Evolutionary conservation across 805 yeast species (phyloP).

Genomic region (Middelhovenomyces tepae): DNA sequence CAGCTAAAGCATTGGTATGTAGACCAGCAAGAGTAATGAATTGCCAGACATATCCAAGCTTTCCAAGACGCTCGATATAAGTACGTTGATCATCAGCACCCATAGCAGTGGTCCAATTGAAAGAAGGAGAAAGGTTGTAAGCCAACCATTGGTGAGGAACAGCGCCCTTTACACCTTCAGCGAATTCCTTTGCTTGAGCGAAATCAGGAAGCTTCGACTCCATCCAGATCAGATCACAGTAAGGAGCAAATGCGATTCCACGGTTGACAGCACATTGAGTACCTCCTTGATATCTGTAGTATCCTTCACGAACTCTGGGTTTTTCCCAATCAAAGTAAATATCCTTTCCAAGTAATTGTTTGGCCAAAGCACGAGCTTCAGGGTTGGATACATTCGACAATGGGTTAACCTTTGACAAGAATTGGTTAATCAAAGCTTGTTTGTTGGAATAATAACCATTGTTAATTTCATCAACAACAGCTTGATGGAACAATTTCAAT

Average conservation of each 20-base stretch:
- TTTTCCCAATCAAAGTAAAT: conserved; percentile 90
- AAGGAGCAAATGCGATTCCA: conserved; percentile 91
- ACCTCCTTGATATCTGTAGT: conserved; percentile 93
- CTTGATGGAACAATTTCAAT: conserved; percentile 81
- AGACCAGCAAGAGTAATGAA: conserved; percentile 95
- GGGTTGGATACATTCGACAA: conserved; percentile 64
- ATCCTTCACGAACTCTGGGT: conserved; percentile 93
- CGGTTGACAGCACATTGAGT: conserved; percentile 96
- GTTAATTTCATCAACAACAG: conserved; percentile 75
- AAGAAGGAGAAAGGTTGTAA: conserved; percentile 92
- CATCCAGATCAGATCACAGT: conserved; percentile 96
- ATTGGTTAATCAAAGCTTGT: conserved; percentile 52
- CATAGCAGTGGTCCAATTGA: conserved; percentile 98
- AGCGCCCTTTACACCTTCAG: conserved; percentile 74
- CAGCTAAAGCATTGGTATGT: conserved; percentile 90
- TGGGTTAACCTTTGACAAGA: conserved; percentile 64
- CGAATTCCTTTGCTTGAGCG: conserved; percentile 88
- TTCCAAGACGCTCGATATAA: conserved; percentile 75
- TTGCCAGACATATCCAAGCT: conserved; percentile 94
- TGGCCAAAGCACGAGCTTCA: conserved; percentile 73
- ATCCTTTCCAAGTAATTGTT: conserved; percentile 68
- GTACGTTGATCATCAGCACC: conserved; percentile 77
- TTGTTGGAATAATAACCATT: conserved; percentile 51
- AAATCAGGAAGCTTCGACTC: conserved; percentile 93
- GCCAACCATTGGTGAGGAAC: conserved; percentile 94